Conservation (phyloP, 2,329 filamentous ascomycete species). For the Tothia fuscella region DNA sequence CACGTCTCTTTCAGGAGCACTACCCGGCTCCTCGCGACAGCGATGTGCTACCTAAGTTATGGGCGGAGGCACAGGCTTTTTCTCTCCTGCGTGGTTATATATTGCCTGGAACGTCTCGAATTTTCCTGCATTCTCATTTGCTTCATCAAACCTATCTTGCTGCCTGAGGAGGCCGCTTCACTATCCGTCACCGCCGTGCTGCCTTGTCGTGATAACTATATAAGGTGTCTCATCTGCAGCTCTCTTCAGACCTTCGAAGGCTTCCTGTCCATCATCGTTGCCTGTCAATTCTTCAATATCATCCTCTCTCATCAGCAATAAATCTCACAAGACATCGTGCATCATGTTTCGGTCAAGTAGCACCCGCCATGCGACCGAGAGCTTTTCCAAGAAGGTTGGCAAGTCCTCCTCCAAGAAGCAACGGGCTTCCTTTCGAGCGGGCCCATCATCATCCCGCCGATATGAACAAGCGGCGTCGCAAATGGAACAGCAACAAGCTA, state of each 20-base stretch:
- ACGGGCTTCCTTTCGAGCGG: slow-evolving; percentile 10
- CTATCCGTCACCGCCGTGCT: neutral
- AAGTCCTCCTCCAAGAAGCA: slow-evolving; percentile 12
- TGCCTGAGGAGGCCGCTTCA: slow-evolving; percentile 3
- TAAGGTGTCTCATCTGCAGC: neutral
- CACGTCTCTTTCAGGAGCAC: no score
- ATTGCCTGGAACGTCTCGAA: no score
- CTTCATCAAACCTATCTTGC: no score
- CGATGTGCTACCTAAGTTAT: no score
- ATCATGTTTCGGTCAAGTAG: slow-evolving; percentile 12
- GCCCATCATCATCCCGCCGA: slow-evolving; percentile 12
- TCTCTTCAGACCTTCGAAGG: neutral
- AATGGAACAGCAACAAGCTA: neutral
- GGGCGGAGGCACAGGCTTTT: no score
- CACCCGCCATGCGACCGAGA: slow-evolving; percentile 7
- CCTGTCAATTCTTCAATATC: neutral
- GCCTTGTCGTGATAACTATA: slow-evolving; percentile 3
- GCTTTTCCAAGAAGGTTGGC: slow-evolving; percentile 12
- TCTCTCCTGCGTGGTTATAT: no score
- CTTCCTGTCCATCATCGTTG: neutral
- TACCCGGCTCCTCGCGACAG: no score
- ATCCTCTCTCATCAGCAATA: neutral
- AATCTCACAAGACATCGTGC: neutral
- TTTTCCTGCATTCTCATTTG: no score
- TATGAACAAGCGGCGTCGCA: slow-evolving; percentile 20